Percentiles rank a stretch among this genome's conserved stretches.
Conservation (phyloP, 805 yeast species). For the Suhomyces sp. region DNA sequence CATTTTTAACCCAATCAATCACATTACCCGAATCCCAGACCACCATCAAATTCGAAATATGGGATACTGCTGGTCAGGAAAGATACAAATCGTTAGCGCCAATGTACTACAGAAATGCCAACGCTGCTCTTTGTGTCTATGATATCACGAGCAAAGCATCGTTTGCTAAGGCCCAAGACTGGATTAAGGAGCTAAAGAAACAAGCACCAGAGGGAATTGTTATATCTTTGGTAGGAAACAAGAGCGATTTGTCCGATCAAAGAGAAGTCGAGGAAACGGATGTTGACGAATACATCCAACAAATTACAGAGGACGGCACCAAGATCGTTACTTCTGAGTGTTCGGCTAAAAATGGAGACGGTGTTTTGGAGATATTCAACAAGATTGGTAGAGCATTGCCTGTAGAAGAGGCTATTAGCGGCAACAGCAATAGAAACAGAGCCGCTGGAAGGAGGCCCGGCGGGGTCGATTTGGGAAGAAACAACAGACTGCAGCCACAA, state of each 20-base stretch:
- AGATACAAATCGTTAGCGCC: constrained; percentile 75
- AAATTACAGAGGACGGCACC: constrained; percentile 46
- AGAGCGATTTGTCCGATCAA: constrained; percentile 52
- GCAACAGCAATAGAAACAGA: constrained; percentile 22
- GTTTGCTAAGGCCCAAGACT: constrained; percentile 64
- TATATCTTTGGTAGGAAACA: constrained; percentile 83
- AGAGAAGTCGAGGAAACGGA: constrained; percentile 41
- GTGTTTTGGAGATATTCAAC: constrained; percentile 40
- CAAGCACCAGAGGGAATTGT: constrained; percentile 75
- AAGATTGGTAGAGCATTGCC: constrained; percentile 42
- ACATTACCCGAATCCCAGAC: constrained; percentile 49
- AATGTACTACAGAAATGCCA: constrained; percentile 79
- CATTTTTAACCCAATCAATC: constrained; percentile 69
- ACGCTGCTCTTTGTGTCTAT: constrained; percentile 75
- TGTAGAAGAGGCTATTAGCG: constrained; percentile 33
- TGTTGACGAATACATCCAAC: constrained; percentile 47
- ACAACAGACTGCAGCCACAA: constrained; percentile 21
- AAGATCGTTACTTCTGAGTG: constrained; percentile 36
- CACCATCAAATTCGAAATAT: constrained; percentile 69
- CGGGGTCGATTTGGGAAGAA: constrained; percentile 38
- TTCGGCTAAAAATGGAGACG: constrained; percentile 45
- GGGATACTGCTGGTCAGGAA: constrained; percentile 90
- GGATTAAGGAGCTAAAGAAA: constrained; percentile 77
- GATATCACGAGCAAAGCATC: constrained; percentile 72
- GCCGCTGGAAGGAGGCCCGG: constrained; percentile 26